phyloP scores from a whole-genome alignment of 306 rosid genomes.

The Mimosa bimucronata region DNA sequence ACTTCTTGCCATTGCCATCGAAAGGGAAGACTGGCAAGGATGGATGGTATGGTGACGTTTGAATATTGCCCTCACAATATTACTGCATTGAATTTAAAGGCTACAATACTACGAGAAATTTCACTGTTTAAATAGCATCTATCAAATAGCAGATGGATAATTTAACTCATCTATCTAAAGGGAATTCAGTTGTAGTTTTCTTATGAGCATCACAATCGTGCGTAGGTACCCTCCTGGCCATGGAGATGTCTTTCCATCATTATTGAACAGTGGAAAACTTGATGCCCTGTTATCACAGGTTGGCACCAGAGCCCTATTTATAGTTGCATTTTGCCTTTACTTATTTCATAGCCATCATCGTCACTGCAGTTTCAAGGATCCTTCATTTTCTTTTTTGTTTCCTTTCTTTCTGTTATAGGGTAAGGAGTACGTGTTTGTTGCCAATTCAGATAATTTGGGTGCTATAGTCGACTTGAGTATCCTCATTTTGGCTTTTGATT shows the following conservation, averaged over 20 bases:
- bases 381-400: conserved; percentile 16
- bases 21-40: conserved; percentile 84
- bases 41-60: conserved; percentile 76
- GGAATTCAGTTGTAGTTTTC: neutral
- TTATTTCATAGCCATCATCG: neutral
- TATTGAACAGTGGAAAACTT: conserved; percentile 88
- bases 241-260: conserved; percentile 93
- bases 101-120: conserved; percentile 17
- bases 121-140: neutral
- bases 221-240: conserved; percentile 99
- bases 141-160: conserved; percentile 16
- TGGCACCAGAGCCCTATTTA: conserved; percentile 34
- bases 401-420: conserved; percentile 71
- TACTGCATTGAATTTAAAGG: conserved; percentile 23
- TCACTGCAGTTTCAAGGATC: conserved; percentile 22
- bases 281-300: conserved; percentile 85
- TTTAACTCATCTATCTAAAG: conserved; percentile 7
- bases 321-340: conserved; percentile 22
- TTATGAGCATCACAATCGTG: conserved; percentile 33
- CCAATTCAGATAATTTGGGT: conserved; percentile 97
- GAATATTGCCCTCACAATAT: conserved; percentile 11
- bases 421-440: conserved; percentile 87
- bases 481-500: conserved; percentile 52
- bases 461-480: conserved; percentile 96
- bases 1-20: conserved; percentile 80